Evolutionary conservation across 176 grass and related monocot genomes (phyloP).

Genomic region (Musa beccarii): DNA sequence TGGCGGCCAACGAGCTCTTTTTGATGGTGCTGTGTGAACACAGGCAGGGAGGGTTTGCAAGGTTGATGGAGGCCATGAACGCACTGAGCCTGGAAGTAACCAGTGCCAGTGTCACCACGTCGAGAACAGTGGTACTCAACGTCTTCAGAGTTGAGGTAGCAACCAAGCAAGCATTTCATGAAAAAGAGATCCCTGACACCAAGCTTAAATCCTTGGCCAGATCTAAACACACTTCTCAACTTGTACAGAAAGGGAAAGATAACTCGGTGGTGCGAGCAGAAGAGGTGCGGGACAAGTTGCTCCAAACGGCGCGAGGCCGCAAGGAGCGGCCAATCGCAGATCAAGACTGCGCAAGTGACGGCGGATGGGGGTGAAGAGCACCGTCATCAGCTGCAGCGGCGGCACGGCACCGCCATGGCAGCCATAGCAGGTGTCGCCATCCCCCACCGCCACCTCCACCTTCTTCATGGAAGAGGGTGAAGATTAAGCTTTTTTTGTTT

Average conservation of each 20-base stretch:
- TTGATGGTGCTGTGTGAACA: slow-evolving; percentile 69
- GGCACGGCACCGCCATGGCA: no score
- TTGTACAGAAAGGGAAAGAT: slow-evolving; percentile 42
- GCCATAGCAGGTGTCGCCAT: no score
- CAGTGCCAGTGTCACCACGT: slow-evolving; percentile 73
- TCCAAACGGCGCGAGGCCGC: slow-evolving; percentile 54
- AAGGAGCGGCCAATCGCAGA: neutral
- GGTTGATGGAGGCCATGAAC: slow-evolving; percentile 64
- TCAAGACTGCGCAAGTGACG: no score
- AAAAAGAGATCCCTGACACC: no score
- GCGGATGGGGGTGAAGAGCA: no score
- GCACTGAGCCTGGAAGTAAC: slow-evolving; percentile 58
- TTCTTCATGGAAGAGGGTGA: no score
- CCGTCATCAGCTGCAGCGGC: no score
- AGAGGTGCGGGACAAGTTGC: slow-evolving; percentile 57
- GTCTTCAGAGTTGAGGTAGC: slow-evolving; percentile 69
- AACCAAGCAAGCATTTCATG: no score
- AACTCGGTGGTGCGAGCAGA: slow-evolving; percentile 55
- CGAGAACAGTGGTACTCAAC: slow-evolving; percentile 62
- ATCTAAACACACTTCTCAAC: neutral
- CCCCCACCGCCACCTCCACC: no score
- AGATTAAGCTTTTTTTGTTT: no score
- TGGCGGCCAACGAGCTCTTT: slow-evolving; percentile 72
- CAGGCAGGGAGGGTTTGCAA: slow-evolving; percentile 53
- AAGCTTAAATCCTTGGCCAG: no score